phyloP scores from a whole-genome alignment of 306 rosid species.

The Quercus dentata region DNA sequence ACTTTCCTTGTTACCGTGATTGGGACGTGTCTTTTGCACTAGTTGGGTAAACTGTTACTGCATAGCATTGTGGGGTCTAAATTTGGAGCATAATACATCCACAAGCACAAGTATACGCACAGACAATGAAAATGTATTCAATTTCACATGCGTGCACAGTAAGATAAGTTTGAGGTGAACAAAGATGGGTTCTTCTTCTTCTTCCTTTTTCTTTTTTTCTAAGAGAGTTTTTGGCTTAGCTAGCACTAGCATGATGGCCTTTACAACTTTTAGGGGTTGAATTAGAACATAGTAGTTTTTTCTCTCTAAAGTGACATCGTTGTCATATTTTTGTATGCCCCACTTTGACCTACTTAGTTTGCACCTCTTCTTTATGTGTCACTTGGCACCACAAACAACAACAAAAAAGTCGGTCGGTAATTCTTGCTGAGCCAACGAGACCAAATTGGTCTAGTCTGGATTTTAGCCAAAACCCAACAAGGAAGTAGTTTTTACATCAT shows the following conservation, averaged over 20 bases:
- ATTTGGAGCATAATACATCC: background rate
- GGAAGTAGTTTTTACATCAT: constrained; percentile 4
- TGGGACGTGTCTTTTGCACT: background rate
- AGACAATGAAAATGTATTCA: background rate
- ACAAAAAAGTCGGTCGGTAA: constrained; percentile 23
- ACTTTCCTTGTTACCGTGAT: background rate
- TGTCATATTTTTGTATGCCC: constrained; percentile 29
- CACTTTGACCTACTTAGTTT: constrained; percentile 14
- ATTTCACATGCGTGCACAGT: background rate
- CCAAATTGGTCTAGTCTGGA: constrained; percentile 6
- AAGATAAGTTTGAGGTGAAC: background rate
- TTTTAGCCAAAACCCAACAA: background rate
- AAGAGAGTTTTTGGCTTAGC: background rate
- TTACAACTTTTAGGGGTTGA: background rate
- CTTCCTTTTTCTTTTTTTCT: too few relatives aligned
- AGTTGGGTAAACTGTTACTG: background rate
- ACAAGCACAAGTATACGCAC: background rate
- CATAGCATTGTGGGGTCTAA: background rate
- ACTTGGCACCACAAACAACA: constrained; percentile 23
- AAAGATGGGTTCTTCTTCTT: background rate
- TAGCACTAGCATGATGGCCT: background rate
- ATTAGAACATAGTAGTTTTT: background rate
- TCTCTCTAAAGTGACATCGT: constrained; percentile 1
- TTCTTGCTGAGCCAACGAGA: constrained; percentile 36
- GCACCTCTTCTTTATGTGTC: constrained; percentile 22